phyloP scores from a whole-genome alignment of 2,329 filamentous ascomycete species.

The Xylariomycetidae sp. region DNA sequence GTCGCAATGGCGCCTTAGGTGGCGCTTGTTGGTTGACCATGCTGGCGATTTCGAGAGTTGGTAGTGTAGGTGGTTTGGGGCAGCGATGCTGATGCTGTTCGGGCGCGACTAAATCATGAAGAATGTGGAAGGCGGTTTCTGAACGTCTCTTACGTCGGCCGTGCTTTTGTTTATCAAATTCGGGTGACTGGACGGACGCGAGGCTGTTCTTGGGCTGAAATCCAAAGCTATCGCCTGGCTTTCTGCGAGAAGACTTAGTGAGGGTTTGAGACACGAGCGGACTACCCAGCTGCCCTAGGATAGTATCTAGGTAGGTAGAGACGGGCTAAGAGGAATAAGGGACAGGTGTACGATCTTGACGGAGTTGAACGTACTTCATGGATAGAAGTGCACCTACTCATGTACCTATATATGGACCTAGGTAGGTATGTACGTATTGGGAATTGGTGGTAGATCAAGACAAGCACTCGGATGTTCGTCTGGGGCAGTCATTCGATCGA shows the following conservation, averaged over 20 bases:
- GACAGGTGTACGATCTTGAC: too few relatives aligned
- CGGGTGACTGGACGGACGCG: conserved; percentile 16
- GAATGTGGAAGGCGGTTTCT: not conserved
- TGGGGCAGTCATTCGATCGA: too few relatives aligned
- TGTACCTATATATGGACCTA: too few relatives aligned
- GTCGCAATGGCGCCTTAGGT: conserved; percentile 38
- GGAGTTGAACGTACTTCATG: too few relatives aligned
- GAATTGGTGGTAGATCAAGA: too few relatives aligned
- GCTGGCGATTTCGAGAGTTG: conserved; percentile 2
- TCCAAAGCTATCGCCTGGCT: conserved; percentile 27
- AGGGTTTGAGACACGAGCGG: too few relatives aligned
- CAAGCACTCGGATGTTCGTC: too few relatives aligned
- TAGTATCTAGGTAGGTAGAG: too few relatives aligned
- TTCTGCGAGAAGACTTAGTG: conserved; percentile 22
- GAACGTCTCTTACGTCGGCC: not conserved
- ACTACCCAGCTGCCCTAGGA: too few relatives aligned
- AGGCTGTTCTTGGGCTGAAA: conserved; percentile 29
- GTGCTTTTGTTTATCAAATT: conserved; percentile 10
- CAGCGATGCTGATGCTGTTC: not conserved
- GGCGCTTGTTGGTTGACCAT: conserved; percentile 47
- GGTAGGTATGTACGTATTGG: too few relatives aligned
- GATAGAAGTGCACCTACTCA: too few relatives aligned
- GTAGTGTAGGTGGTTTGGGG: conserved; percentile 8
- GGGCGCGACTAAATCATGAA: not conserved
- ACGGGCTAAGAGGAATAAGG: too few relatives aligned